Base-by-base conservation (phyloP, 441 rosid species). In the Omphalea diandra region DNA sequence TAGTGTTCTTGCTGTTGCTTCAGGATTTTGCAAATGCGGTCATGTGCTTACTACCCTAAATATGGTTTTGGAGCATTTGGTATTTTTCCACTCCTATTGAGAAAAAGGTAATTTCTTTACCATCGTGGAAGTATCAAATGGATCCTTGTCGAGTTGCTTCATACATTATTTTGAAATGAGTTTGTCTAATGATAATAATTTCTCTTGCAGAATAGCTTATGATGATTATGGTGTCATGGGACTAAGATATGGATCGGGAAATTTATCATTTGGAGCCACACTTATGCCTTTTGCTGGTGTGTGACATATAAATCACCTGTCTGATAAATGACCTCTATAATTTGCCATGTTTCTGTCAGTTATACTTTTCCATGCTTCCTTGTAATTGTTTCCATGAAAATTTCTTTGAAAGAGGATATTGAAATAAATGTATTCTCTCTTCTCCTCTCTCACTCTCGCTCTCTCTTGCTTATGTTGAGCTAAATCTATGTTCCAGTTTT, bases 1-100 rank as follows among this genome's bases (percentile, higher is more conserved):
- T 65, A 10, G 20, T 58, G 46, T 76, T 65, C 46, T 77, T 76
- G 67, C 60, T 72, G 75, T 75, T 41, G n/a, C 22, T 78, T 24
- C 73, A 94, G 97, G 80, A 78, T 87, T 75, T 67, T 94, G 43
- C 86, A 70, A 73, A 72, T 90, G 83, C 80, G 97, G 72, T 88
- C 96, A 5, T 83, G 87, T 68, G 85, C 91, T 75, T 90, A 85
- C 80, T 79, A 85, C 67, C 97, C 96, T 61, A 86, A 78, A 76
- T 87, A 80, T 78, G 97, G 98, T 4, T 15, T 87, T 31, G 97
- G 97, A 73, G 97, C 96, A 69, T 94, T 91, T 76, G 91, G 91
- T 27, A 75, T 83, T 57, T 87, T 85, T 44, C 97, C 98, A 31
- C 63, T 88, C 79, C 76, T 94, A 43, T 49, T 75, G 17, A 86